Evolutionary conservation across 331 rosid genomes (phyloP), one percentile per base, ranked within the genome.

Genomic region (Saraca asoca): DNA sequence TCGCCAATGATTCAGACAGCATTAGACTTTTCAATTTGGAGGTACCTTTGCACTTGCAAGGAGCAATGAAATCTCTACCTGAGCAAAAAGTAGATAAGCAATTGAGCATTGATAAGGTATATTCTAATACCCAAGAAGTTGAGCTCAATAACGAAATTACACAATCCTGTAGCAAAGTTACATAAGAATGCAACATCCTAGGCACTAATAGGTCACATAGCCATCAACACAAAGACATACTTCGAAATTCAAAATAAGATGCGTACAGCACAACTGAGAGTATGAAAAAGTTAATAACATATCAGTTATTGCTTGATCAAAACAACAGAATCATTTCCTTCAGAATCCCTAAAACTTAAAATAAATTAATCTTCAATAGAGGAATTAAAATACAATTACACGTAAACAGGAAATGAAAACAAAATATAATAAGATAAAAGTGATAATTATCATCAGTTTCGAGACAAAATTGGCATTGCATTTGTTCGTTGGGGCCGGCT

Each of bases 1-100:
- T 77, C 99, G 91, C 97, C 99, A 94, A 64, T 94, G 97, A 81
- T 94, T 97, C 86, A 94, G 77, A 71, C 99, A 94, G 90, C 97
- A 73, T 94, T n/a, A n/a, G n/a, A n/a, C n/a, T n/a, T n/a, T n/a
- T n/a, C n/a, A n/a, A 90, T 80, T 94, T 94, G 5, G 99, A 90
- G 45, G 97, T 84, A 51, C 99, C 99, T 73, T 88, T 94, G 85
- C 99, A 94, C 81, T 81, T 85, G 77, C 99, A 94, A 48, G 99
- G 99, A 74, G 99, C 96, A 51, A 94, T 94, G 71, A 94, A 94
- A 78, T 94, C 99, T 78, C 99, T 86, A 71, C 99, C 99, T 94
- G 94, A 55, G 65, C 5, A 55, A 46, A 29, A 43, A 18, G 16
- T 5, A 31, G 1, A 66, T 5, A 35, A 7, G 42, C 37, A 57